A percentile compares a stretch with the other conserved stretches of the same genome.
Conservation (phyloP, 805 yeast genomes). For the Kodamaea fukazawae region DNA sequence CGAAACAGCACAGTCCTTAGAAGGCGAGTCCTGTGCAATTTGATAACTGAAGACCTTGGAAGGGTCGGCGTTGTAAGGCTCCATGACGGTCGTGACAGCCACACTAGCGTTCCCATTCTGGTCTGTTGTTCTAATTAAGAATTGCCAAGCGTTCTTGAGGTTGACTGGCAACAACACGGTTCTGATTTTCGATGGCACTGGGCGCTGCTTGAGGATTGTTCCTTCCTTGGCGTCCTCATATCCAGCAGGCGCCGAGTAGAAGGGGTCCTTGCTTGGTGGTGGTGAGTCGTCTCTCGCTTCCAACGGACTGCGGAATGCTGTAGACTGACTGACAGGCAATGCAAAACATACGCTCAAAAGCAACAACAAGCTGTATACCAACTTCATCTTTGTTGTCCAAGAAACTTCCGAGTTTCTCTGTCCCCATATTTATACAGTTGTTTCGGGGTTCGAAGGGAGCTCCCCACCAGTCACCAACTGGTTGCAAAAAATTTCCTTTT, state of each 20-base stretch:
- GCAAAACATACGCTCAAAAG: no score
- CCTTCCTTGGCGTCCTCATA: constrained; percentile 19
- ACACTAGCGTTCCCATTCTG: constrained; percentile 23
- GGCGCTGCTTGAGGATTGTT: constrained; percentile 20
- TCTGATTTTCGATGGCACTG: constrained; percentile 13
- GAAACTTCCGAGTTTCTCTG: no score
- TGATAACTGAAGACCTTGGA: constrained; percentile 23
- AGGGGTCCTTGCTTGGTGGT: constrained; percentile 15
- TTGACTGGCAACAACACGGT: no score
- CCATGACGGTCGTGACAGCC: constrained; percentile 23
- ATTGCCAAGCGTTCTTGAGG: constrained; percentile 1
- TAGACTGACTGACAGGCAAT: no score
- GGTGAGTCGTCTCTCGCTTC: no score
- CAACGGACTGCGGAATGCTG: no score
- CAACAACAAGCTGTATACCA: no score
- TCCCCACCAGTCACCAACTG: no score
- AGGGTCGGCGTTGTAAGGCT: constrained; percentile 25
- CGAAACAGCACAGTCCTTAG: constrained; percentile 23
- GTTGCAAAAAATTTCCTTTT: no score
- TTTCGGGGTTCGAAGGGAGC: no score
- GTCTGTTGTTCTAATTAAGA: constrained; percentile 13
- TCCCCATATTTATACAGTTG: no score
- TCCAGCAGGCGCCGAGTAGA: constrained; percentile 22
- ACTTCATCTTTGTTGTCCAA: no score
- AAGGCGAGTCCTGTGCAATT: constrained; percentile 25